These are phyloP conservation scores for Colletotrichum sp. DNA, from an alignment of 2,329 filamentous ascomycete genomes.

Conservation along the genomic window DNA sequence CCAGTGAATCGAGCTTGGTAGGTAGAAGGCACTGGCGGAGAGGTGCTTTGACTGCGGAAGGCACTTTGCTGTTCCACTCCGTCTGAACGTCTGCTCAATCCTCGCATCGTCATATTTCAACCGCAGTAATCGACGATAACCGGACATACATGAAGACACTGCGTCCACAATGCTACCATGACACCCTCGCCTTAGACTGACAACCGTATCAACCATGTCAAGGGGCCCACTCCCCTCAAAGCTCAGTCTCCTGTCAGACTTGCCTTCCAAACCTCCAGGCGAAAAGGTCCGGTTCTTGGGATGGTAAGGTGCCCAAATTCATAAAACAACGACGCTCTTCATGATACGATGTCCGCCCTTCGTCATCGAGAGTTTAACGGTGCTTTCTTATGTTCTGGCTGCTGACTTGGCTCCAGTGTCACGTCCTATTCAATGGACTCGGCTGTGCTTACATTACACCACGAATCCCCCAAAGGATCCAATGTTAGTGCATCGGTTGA, in stretches of 20 bases:
- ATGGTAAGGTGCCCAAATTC: conserved; percentile 63
- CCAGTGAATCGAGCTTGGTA: background rate
- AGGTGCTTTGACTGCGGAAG: background rate
- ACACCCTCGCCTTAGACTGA: background rate
- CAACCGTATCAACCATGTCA: conserved; percentile 46
- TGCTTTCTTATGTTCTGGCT: background rate
- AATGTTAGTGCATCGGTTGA: conserved; percentile 66
- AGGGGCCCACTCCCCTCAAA: conserved; percentile 67
- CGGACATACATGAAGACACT: background rate
- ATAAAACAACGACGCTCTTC: background rate
- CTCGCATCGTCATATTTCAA: background rate
- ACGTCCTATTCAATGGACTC: conserved; percentile 54
- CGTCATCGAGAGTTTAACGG: background rate
- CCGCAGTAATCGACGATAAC: background rate
- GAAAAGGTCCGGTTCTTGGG: conserved; percentile 92
- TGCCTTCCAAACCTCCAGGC: conserved; percentile 56
- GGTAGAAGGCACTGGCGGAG: background rate
- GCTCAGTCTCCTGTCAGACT: conserved; percentile 68
- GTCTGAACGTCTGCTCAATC: background rate
- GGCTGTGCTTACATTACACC: conserved; percentile 71
- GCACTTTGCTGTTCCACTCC: no score
- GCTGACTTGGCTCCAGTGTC: conserved; percentile 47
- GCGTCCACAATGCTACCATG: background rate
- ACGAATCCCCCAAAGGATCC: conserved; percentile 61
- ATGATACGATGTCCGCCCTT: background rate